Evolutionary conservation across 805 yeast species (phyloP).

Genomic region (Yarrowia yakushimensis): DNA sequence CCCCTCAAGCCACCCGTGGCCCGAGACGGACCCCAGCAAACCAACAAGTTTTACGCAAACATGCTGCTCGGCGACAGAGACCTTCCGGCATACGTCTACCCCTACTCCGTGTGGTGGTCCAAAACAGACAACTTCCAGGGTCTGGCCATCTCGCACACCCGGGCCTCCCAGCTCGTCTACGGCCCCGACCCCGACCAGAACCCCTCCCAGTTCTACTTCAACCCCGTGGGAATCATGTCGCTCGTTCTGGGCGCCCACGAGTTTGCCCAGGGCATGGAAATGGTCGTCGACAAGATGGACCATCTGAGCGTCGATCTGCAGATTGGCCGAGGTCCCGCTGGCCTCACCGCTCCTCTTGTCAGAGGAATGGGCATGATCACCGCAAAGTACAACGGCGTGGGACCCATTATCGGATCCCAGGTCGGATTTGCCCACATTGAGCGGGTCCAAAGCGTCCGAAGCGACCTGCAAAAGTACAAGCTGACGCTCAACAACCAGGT

Average conservation of each 20-base stretch:
- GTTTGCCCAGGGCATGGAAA: constrained; percentile 42
- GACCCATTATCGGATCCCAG: constrained; percentile 45
- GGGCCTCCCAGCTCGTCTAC: constrained; percentile 43
- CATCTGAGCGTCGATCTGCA: constrained; percentile 31
- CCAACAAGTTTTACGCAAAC: constrained; percentile 75
- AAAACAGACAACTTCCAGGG: constrained; percentile 47
- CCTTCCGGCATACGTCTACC: constrained; percentile 58
- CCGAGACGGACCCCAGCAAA: constrained; percentile 33
- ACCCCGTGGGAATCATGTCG: constrained; percentile 56
- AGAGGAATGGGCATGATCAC: constrained; percentile 61
- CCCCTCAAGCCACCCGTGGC: constrained; percentile 18
- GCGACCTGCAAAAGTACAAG: constrained; percentile 52
- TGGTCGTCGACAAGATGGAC: constrained; percentile 44
- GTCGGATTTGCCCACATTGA: constrained; percentile 60
- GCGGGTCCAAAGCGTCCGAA: constrained; percentile 40
- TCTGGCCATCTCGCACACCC: constrained; percentile 59
- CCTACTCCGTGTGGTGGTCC: constrained; percentile 62
- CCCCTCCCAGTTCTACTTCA: constrained; percentile 51
- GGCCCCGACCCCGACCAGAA: constrained; percentile 46
- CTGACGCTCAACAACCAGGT: constrained; percentile 53
- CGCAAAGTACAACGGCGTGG: constrained; percentile 42
- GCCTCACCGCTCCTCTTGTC: constrained; percentile 43
- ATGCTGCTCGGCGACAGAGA: constrained; percentile 54
- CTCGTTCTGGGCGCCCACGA: constrained; percentile 53
- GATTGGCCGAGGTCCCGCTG: constrained; percentile 26